phyloP scores from a whole-genome alignment of 2,329 filamentous ascomycete species.

The Epichloe baconii region DNA sequence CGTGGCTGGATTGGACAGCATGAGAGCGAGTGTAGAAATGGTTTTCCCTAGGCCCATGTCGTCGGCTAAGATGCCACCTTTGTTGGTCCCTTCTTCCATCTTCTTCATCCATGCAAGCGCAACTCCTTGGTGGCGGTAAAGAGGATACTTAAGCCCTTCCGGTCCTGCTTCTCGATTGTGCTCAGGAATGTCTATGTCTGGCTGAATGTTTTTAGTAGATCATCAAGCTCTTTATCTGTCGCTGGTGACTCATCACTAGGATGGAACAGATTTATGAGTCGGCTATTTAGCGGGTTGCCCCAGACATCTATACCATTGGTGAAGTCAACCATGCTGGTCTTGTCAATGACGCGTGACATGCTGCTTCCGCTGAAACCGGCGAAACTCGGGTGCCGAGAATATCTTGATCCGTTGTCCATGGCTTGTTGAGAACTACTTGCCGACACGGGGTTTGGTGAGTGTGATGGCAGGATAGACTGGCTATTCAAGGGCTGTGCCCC shows the following conservation, averaged over 20 bases:
- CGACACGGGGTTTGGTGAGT: background rate
- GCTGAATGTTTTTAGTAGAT: slow-evolving; percentile 64
- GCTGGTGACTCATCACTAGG: slow-evolving; percentile 25
- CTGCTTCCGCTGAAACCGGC: slow-evolving; percentile 4
- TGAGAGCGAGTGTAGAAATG: slow-evolving; percentile 67
- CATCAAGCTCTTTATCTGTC: slow-evolving; percentile 51
- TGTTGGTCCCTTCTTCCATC: slow-evolving; percentile 66
- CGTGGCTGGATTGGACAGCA: slow-evolving; percentile 52
- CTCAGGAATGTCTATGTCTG: slow-evolving; percentile 51
- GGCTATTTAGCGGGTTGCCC: slow-evolving; percentile 25
- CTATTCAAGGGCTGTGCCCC: background rate
- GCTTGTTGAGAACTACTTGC: background rate
- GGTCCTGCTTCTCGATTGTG: slow-evolving; percentile 57
- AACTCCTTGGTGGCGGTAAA: slow-evolving; percentile 76
- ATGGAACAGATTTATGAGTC: slow-evolving; percentile 21
- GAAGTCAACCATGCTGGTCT: slow-evolving; percentile 25
- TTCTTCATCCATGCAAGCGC: slow-evolving; percentile 72
- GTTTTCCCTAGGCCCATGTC: slow-evolving; percentile 94
- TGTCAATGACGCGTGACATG: slow-evolving; percentile 24
- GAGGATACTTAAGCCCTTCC: slow-evolving; percentile 47
- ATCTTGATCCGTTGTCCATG: background rate
- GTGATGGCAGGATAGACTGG: background rate
- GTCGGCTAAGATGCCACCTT: slow-evolving; percentile 82
- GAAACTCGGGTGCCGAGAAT: background rate
- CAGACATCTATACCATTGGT: slow-evolving; percentile 19